Conservation (phyloP, 2,329 filamentous ascomycete genomes). For the Eutypella sp. region DNA sequence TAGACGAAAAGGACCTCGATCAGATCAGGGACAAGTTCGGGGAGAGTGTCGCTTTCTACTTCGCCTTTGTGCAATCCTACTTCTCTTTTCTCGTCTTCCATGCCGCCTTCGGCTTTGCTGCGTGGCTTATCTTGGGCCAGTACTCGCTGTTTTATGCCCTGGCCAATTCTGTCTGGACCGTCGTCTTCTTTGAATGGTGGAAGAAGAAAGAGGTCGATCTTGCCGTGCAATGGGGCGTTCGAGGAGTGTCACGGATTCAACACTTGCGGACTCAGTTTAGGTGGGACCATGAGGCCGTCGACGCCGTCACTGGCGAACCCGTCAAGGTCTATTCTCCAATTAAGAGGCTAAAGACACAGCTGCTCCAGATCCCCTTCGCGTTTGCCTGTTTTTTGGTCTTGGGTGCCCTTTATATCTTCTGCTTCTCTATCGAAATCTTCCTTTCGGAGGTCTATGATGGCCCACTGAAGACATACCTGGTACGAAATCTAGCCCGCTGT, state of each 20-base stretch:
- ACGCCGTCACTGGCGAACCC: conserved; percentile 77
- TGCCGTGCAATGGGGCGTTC: conserved; percentile 81
- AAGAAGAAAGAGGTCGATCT: conserved; percentile 88
- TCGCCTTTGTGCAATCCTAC: conserved; percentile 88
- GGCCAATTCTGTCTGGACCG: conserved; percentile 77
- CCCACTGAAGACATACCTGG: conserved; percentile 78
- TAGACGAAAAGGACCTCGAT: conserved; percentile 63
- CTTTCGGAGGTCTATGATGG: conserved; percentile 91
- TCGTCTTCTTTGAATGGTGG: conserved; percentile 92
- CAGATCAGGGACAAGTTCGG: conserved; percentile 73
- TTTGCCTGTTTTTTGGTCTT: conserved; percentile 66
- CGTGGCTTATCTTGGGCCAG: conserved; percentile 77
- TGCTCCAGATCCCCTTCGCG: conserved; percentile 82
- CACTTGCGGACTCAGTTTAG: conserved; percentile 71
- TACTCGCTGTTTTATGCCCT: conserved; percentile 80
- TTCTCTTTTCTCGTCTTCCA: conserved; percentile 82
- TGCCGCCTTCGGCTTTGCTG: conserved; percentile 67
- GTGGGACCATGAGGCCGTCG: conserved; percentile 70
- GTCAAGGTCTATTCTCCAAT: conserved; percentile 70
- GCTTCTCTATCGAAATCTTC: conserved; percentile 92
- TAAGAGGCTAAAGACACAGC: conserved; percentile 70
- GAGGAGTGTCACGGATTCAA: conserved; percentile 77
- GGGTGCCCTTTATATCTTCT: conserved; percentile 76
- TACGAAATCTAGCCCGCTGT: conserved; percentile 35
- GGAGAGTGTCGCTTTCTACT: conserved; percentile 88